Conservation (phyloP, 192 early-diverging fungal species). For the Podochytrium sp. region DNA sequence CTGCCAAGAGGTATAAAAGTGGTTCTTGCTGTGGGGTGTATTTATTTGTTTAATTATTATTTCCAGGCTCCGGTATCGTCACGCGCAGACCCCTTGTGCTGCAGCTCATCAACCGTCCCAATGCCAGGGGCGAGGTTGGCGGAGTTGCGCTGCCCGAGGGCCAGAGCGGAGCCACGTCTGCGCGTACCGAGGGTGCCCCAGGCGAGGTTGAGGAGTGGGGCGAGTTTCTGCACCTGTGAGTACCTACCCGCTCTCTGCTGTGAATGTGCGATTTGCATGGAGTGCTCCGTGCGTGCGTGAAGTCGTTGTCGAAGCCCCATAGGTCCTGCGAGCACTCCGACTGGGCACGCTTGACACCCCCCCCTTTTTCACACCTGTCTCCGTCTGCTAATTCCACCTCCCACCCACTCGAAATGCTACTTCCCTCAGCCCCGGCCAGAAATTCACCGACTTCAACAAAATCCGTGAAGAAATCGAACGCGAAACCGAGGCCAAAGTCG, state of each 20-base stretch:
- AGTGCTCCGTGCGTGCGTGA: too few relatives aligned
- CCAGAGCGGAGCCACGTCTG: constrained; percentile 6
- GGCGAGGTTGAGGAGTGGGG: constrained; percentile 93
- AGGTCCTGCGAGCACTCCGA: too few relatives aligned
- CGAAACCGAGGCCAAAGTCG: constrained; percentile 78
- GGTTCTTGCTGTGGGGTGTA: neutral
- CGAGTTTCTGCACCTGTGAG: constrained; percentile 90
- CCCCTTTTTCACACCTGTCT: too few relatives aligned
- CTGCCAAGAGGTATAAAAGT: constrained; percentile 84
- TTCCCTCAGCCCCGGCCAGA: constrained; percentile 81
- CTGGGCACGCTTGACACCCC: too few relatives aligned
- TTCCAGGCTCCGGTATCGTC: constrained; percentile 88
- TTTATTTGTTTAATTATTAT: neutral
- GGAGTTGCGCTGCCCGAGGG: constrained; percentile 54
- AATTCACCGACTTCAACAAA: constrained; percentile 94
- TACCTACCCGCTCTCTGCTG: neutral
- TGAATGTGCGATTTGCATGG: too few relatives aligned
- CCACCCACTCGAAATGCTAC: too few relatives aligned
- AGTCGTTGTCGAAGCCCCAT: too few relatives aligned
- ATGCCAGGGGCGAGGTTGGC: constrained; percentile 51
- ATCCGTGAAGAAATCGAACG: constrained; percentile 96
- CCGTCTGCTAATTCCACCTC: too few relatives aligned
- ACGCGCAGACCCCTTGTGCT: constrained; percentile 95
- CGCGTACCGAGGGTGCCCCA: constrained; percentile 14
- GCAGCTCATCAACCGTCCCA: constrained; percentile 97